Evolutionary conservation across 345 rosid genomes (phyloP), one percentile per base, ranked within the genome.

Genomic region (Ailanthus altissimus): DNA sequence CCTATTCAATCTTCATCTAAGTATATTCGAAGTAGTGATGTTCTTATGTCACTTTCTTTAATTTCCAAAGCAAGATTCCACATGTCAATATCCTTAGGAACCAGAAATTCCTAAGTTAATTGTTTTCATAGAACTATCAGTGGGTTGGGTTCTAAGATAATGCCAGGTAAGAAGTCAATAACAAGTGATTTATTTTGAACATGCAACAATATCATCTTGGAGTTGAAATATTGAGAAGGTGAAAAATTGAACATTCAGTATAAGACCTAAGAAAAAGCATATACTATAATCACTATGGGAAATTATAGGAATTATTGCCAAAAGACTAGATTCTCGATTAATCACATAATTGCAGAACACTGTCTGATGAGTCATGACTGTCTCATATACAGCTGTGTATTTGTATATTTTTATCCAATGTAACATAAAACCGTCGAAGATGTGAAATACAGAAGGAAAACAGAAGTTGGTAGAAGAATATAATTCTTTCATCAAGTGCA

Each of bases 401-500:
- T 38, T 38, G 20, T 36, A 63, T 40, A 63, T 36, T 63, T 38
- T 38, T 16, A 61, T 69, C 8, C 42, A 8, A 69, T 49, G 45
- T 1, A 69, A 68, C 21, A 7, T 7, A 8, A 3, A 68, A 8
- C 43, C 25, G 26, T 42, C 10, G 26, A 68, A 68, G 38, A 49
- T 15, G 46, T 23, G 36, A 63, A 67, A 67, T 23, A 13, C 9
- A 12, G 18, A 56, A 40, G 40, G 64, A 36, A 53, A 56, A 71
- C 12, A 71, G 21, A 71, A 56, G 28, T 54, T 67, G 72, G 72
- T 46, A 40, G 47, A 63, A 38, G 67, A 18, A 63, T 38, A 63
- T 16, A 38, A 16, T 63, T 63, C 36, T 58, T 20, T 63, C 18
- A 8, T 16, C 12, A 16, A 0, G 45, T 14, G 25, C 32, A 32